A percentile compares a stretch with the other conserved stretches of the same genome.
Evolutionary conservation across 805 yeast genomes (phyloP).

Genomic region (Candida takata): DNA sequence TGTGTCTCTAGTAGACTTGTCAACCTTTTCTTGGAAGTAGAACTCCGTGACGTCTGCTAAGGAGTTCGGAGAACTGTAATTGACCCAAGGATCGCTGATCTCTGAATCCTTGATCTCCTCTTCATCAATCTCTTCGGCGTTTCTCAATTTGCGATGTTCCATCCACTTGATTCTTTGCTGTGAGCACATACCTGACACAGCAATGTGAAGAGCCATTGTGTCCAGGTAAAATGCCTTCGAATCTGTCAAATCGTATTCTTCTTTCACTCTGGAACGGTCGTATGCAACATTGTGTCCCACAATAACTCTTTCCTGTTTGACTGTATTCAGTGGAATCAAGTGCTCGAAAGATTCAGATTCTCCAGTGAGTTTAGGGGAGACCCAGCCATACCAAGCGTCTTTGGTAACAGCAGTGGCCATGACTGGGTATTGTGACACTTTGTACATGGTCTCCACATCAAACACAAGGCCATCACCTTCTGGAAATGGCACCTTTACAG

Average conservation of each 20-base stretch:
- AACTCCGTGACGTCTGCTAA: conserved; percentile 71
- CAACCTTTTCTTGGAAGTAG: conserved; percentile 62
- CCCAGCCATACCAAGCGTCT: conserved; percentile 91
- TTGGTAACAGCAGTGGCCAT: conserved; percentile 74
- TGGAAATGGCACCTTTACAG: conserved; percentile 61
- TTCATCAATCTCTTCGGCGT: conserved; percentile 13
- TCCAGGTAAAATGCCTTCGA: conserved; percentile 79
- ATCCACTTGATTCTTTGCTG: conserved; percentile 79
- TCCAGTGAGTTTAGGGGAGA: conserved; percentile 72
- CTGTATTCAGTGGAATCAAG: conserved; percentile 66
- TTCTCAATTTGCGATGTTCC: conserved; percentile 38
- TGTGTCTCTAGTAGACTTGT: conserved; percentile 60
- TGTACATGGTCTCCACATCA: conserved; percentile 85
- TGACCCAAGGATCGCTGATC: conserved; percentile 79
- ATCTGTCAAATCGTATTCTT: conserved; percentile 66
- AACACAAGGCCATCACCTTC: conserved; percentile 66
- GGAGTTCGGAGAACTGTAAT: conserved; percentile 68
- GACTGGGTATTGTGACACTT: conserved; percentile 64
- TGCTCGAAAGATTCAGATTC: conserved; percentile 44
- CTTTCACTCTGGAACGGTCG: conserved; percentile 80
- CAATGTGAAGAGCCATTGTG: conserved; percentile 89
- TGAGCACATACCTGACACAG: conserved; percentile 87
- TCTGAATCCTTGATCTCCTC: conserved; percentile 24
- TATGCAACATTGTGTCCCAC: conserved; percentile 89
- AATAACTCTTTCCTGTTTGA: conserved; percentile 43